Evolutionary conservation across 108 stramenopile genomes (phyloP).

Genomic region (Schizochytrium sp.): DNA sequence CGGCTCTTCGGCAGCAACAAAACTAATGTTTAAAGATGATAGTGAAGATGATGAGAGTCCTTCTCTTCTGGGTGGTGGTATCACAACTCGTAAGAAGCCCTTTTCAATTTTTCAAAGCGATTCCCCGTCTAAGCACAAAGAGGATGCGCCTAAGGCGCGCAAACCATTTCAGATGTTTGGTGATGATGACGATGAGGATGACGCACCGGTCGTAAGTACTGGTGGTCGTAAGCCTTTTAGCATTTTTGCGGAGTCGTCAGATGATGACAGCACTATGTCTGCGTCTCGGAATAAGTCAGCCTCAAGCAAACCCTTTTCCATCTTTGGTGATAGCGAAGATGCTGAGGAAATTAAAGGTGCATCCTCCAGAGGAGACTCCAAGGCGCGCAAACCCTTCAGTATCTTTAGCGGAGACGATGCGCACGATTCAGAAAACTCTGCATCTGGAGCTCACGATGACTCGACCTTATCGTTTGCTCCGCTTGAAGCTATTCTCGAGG

Average conservation of each 20-base stretch:
- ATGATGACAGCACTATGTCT: background rate
- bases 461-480: slow-evolving; percentile 15
- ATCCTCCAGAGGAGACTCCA: background rate
- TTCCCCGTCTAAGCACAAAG: background rate
- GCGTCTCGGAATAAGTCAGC: background rate
- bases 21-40: too few relatives aligned
- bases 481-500: slow-evolving; percentile 3
- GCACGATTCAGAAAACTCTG: background rate
- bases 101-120: slow-evolving; percentile 43
- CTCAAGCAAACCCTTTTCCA: background rate
- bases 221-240: background rate
- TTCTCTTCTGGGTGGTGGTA: too few relatives aligned
- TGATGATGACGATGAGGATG: background rate
- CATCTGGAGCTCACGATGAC: background rate
- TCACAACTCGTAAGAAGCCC: background rate
- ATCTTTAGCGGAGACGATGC: slow-evolving; percentile 11
- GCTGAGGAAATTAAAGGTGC: background rate
- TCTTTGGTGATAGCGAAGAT: slow-evolving; percentile 19
- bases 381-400: background rate
- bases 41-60: too few relatives aligned
- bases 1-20: too few relatives aligned
- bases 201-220: background rate
- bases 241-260: background rate
- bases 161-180: slow-evolving; percentile 50
- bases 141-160: background rate